Evolutionary conservation across 352 stramenopile genomes (phyloP).

Genomic region (Globisporangium barbulae): DNA sequence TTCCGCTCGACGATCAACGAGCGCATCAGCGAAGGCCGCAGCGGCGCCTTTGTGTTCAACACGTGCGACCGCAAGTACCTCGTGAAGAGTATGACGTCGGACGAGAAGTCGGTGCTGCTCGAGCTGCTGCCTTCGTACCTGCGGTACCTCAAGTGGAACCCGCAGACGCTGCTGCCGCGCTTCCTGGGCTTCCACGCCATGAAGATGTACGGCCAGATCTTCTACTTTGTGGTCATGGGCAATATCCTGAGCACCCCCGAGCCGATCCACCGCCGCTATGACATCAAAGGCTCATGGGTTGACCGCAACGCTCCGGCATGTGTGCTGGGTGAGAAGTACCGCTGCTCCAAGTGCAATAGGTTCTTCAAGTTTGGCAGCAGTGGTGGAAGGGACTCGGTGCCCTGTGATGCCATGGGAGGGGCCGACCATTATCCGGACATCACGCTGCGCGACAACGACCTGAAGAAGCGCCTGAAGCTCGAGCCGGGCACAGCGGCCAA

Average conservation of each 20-base stretch:
- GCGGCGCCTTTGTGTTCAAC: conserved; percentile 89
- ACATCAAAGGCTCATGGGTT: conserved; percentile 91
- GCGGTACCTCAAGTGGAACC: conserved; percentile 88
- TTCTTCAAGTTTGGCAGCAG: conserved; percentile 76
- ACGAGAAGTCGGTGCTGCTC: conserved; percentile 79
- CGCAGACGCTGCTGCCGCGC: conserved; percentile 78
- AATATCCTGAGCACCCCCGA: conserved; percentile 87
- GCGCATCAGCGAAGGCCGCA: conserved; percentile 85
- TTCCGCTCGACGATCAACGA: conserved; percentile 87
- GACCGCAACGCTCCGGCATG: conserved; percentile 80
- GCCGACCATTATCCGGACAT: conserved; percentile 83
- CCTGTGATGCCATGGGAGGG: conserved; percentile 52
- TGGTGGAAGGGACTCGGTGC: conserved; percentile 3
- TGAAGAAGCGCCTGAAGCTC: conserved; percentile 83
- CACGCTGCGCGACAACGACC: conserved; percentile 79
- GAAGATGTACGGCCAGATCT: conserved; percentile 90
- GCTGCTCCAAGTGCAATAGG: conserved; percentile 82
- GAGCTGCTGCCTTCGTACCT: conserved; percentile 80
- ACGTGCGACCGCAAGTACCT: conserved; percentile 88
- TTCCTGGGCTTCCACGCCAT: conserved; percentile 90
- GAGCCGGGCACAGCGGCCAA: conserved; percentile 41
- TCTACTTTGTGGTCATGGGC: conserved; percentile 92
- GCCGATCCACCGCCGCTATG: conserved; percentile 85
- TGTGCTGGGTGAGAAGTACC: conserved; percentile 71
- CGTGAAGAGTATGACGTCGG: conserved; percentile 86